phyloP scores from a whole-genome alignment of 2,329 filamentous ascomycete genomes.

The Talaromyces sp. region DNA sequence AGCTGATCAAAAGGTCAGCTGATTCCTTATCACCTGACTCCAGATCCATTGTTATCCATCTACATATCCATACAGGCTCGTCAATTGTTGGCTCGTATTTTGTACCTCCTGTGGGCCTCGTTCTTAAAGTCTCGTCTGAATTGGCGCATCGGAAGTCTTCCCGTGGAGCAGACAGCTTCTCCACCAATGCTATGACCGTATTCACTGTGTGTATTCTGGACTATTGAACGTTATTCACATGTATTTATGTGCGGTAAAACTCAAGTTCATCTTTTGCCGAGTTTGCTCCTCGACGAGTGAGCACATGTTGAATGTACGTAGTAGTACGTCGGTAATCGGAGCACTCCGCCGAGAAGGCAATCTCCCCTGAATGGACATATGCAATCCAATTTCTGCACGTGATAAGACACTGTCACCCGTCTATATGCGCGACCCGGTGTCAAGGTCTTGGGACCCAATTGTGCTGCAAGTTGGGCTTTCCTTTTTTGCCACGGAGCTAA shows the following conservation, averaged over 20 bases:
- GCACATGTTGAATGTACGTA: too few species aligned
- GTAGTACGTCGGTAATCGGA: neutral
- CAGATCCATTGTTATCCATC: too few species aligned
- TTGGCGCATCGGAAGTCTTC: slow-evolving; percentile 1
- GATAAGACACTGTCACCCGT: neutral
- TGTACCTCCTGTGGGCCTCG: neutral
- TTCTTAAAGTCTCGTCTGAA: neutral
- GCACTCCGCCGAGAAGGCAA: neutral
- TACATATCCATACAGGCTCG: too few species aligned
- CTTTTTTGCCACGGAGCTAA: neutral
- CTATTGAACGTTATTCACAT: slow-evolving; percentile 1
- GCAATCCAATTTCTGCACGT: too few species aligned
- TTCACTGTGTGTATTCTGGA: neutral
- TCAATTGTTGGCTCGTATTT: too few species aligned
- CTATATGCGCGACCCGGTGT: slow-evolving; percentile 3
- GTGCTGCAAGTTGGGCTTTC: neutral
- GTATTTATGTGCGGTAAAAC: neutral
- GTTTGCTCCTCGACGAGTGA: too few species aligned
- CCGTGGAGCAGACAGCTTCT: neutral
- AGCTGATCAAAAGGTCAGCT: too few species aligned
- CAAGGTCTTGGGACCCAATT: neutral
- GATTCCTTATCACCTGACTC: too few species aligned
- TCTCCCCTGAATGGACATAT: neutral
- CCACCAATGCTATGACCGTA: slow-evolving; percentile 1
- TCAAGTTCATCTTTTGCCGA: slow-evolving; percentile 1